A percentile compares a stretch with the other conserved stretches of the same genome.
Evolutionary conservation across 768 basidiomycete species (phyloP).

Genomic region (Boletales sp.): DNA sequence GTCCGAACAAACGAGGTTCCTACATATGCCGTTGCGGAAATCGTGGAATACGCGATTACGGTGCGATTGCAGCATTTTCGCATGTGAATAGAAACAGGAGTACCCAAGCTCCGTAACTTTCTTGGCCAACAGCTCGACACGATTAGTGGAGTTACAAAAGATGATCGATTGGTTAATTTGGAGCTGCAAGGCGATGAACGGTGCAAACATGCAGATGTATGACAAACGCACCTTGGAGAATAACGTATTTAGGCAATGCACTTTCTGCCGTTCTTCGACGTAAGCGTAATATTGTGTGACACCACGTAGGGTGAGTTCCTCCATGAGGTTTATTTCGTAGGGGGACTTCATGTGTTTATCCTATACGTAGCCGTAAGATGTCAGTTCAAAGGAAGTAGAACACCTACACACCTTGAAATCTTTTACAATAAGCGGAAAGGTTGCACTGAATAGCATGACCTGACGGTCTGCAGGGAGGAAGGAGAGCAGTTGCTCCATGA

Average conservation of each 20-base stretch:
- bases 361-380: conserved; percentile 37
- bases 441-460: conserved; percentile 99
- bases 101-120: conserved; percentile 99
- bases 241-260: conserved; percentile 98
- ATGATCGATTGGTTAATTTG: conserved; percentile 99
- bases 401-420: conserved; percentile 79
- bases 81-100: conserved; percentile 99
- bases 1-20: conserved; percentile 97
- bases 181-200: conserved; percentile 48
- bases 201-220: background rate
- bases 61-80: conserved; percentile 98
- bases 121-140: conserved; percentile 97
- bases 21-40: conserved; percentile 97
- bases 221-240: conserved; percentile 81
- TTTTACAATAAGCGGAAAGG: conserved; percentile 98
- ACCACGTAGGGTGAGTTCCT: conserved; percentile 96
- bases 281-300: conserved; percentile 99
- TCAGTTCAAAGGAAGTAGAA: background rate
- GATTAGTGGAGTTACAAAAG: conserved; percentile 99
- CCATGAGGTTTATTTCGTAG: conserved; percentile 99
- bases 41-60: conserved; percentile 99
- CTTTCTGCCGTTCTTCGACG: conserved; percentile 98
- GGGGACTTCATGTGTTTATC: conserved; percentile 96
- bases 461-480: conserved; percentile 84
- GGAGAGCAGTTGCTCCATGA: conserved; percentile 92